Base-by-base conservation (phyloP, 2,329 filamentous ascomycete genomes). In the Incumbomyces delicatus region DNA sequence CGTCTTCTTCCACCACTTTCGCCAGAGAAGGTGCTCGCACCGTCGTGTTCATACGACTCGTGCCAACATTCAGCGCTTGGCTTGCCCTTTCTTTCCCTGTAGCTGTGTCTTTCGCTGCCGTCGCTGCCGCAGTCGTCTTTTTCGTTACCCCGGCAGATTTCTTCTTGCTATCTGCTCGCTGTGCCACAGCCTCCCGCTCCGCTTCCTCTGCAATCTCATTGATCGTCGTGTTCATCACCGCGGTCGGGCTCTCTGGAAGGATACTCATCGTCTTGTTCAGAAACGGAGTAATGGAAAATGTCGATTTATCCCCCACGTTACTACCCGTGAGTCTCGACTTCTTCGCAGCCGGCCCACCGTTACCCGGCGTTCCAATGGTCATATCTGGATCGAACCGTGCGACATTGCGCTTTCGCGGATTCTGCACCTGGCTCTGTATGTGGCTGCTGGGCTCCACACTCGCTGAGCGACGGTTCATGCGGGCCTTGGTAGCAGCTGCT, bases 271-370 rank as follows among this genome's bases (percentile, higher is more conserved):
- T 82, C 42, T 83, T 80, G 63, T 89, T 94, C 51, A 96, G 72
- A 70, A 94, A 95, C 0, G 90, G 90, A 0, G 90, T 96, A 53
- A 95, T 87, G 3, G 88, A 95, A 64, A 96, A 95, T 2, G 77
- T 81, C 0, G 89, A 95, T 64, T 95, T 95, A 60, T 94, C 87
- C 27, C 85, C 87, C 46, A 79, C 67, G 1, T 77, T 74, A 32
- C 77, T 75, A 16, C 80, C 76, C 14, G 42, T 45, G 22, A 70
- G 63, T 40, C 70, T 74, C 46, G 73, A 69, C 61, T 80, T 81
- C 63, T 81, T 84, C 17, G 67, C 64, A 39, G 61, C 54, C 32
- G 62, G 58, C n/a, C 54, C 61, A 37, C 68, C 60, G 38, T 70
- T 69, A 35, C 72, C 73, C 14, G 73, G 73, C 1, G 74, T 76